Conservation (phyloP, 2,329 filamentous ascomycete genomes). For the Chrysosporium keratinophilum region DNA sequence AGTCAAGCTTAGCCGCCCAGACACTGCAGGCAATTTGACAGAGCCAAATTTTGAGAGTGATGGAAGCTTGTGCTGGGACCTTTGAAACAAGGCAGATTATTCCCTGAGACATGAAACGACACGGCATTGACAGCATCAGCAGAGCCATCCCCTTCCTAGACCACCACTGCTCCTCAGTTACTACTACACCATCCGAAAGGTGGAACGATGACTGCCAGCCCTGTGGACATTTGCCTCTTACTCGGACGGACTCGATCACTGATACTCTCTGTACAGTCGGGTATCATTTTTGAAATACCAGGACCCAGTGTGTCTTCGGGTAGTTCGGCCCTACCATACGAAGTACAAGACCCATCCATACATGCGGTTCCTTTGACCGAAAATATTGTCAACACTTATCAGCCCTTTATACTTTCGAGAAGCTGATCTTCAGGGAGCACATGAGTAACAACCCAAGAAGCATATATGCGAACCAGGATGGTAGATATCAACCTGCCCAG, state of each 20-base stretch:
- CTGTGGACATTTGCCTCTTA: neutral
- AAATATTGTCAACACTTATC: neutral
- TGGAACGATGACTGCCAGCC: neutral
- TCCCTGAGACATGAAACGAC: conserved; percentile 7
- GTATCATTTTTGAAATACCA: conserved; percentile 4
- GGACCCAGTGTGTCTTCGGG: conserved; percentile 4
- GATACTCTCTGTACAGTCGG: neutral
- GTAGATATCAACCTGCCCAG: too few relatives aligned
- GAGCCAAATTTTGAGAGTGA: neutral
- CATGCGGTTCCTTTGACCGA: neutral
- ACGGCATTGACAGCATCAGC: neutral
- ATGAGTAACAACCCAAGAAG: too few relatives aligned
- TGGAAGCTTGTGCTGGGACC: neutral
- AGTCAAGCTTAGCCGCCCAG: conserved; percentile 2
- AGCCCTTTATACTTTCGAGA: neutral
- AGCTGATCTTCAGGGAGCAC: too few relatives aligned
- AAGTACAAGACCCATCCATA: neutral
- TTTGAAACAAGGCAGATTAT: conserved; percentile 4
- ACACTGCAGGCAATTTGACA: neutral
- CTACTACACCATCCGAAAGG: too few relatives aligned
- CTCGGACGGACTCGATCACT: neutral
- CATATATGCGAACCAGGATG: too few relatives aligned
- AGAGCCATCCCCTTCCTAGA: too few relatives aligned
- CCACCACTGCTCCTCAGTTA: too few relatives aligned
- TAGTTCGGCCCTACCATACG: conserved; percentile 8